These are phyloP conservation scores for Fusarium sp. DNA, from an alignment of 2,329 filamentous ascomycete species.

Conservation along the genomic window DNA sequence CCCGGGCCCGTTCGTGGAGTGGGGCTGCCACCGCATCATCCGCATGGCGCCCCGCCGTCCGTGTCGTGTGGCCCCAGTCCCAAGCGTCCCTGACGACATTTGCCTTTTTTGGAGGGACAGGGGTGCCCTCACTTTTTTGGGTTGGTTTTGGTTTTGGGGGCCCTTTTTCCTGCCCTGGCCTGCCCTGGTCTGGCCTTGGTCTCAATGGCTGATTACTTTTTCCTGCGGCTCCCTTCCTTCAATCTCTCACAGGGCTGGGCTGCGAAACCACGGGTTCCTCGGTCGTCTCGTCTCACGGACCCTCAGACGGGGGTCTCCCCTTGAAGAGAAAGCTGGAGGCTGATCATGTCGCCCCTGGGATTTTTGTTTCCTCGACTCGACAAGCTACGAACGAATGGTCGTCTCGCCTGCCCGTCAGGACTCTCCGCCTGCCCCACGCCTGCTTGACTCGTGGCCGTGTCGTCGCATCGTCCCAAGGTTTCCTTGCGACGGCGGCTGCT, in stretches of 20 bases:
- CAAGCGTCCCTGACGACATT: conserved; percentile 19
- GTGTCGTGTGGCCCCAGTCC: conserved; percentile 27
- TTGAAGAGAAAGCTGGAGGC: conserved; percentile 1
- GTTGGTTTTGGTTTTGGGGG: neutral
- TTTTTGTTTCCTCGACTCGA: conserved; percentile 3
- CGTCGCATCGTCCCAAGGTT: neutral
- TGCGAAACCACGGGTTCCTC: conserved; percentile 13
- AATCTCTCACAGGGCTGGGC: conserved; percentile 33
- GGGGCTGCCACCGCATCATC: conserved; percentile 22
- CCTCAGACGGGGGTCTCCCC: conserved; percentile 1
- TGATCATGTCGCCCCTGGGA: conserved; percentile 1
- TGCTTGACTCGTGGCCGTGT: conserved; percentile 6
- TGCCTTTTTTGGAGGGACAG: neutral
- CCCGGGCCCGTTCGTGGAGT: conserved; percentile 30
- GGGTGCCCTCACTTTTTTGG: neutral
- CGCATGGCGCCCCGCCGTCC: conserved; percentile 36
- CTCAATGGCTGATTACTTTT: neutral
- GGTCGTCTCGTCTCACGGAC: conserved; percentile 1
- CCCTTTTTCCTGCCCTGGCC: neutral
- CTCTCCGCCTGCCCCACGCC: conserved; percentile 1
- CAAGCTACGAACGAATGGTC: neutral
- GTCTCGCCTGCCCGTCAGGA: neutral
- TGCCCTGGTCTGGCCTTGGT: neutral
- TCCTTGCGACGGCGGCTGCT: conserved; percentile 8
- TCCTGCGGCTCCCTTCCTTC: conserved; percentile 8